phyloP scores from a whole-genome alignment of 345 rosid species.

The Lumnitzera littorea region DNA sequence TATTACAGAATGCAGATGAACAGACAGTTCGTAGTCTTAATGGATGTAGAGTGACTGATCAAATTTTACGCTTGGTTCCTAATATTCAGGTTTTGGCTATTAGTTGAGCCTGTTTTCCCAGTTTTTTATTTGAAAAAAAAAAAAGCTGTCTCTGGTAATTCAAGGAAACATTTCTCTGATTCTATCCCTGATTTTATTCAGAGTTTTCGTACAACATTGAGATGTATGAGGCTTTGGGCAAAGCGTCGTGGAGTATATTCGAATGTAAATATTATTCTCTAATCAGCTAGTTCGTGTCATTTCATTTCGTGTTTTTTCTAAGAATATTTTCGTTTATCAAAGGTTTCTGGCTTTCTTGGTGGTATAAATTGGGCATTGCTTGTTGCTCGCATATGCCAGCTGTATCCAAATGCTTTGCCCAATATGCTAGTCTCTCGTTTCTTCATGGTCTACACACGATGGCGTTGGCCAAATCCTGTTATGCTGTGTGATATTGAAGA shows the following conservation, averaged over 20 bases:
- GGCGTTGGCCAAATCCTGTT: constrained; percentile 99
- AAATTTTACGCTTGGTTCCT: constrained; percentile 92
- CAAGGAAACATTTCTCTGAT: constrained; percentile 8
- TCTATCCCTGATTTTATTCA: constrained; percentile 24
- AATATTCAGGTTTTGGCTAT: constrained; percentile 63
- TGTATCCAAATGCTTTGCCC: constrained; percentile 94
- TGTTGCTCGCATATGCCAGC: constrained; percentile 98
- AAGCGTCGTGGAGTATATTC: constrained; percentile 98
- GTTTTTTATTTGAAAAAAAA: neutral
- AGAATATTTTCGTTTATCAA: constrained; percentile 9
- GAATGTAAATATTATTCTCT: constrained; percentile 46
- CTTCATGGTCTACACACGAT: constrained; percentile 86
- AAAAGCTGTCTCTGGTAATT: constrained; percentile 3
- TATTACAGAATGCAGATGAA: constrained; percentile 84
- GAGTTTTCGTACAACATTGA: constrained; percentile 87
- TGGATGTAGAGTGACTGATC: constrained; percentile 99
- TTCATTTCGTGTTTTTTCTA: constrained; percentile 7
- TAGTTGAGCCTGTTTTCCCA: neutral
- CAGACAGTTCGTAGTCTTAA: constrained; percentile 98
- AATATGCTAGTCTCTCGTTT: constrained; percentile 88
- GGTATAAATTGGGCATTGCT: constrained; percentile 99
- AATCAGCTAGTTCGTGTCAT: constrained; percentile 6
- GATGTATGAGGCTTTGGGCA: constrained; percentile 96
- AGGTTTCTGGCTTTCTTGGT: constrained; percentile 99
- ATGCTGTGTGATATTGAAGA: constrained; percentile 87